These are phyloP conservation scores for Polyplosphaeria fusca DNA, from an alignment of 495 filamentous ascomycete genomes.

Conservation along the genomic window DNA sequence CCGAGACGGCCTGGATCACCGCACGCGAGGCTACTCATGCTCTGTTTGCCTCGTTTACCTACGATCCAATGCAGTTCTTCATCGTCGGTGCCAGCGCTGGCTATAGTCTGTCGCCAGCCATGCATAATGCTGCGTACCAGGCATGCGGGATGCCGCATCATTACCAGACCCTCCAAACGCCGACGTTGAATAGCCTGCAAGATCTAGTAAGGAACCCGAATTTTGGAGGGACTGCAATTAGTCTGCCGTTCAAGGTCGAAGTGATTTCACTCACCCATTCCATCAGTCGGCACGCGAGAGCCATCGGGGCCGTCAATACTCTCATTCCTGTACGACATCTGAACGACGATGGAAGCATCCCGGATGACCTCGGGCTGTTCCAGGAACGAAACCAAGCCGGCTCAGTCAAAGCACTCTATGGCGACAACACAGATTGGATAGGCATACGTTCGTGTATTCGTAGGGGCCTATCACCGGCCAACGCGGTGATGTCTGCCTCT, in stretches of 20 bases:
- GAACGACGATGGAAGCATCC: conserved; percentile 56
- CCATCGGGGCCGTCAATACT: conserved; percentile 79
- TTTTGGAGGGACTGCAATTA: conserved; percentile 71
- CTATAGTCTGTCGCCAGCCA: conserved; percentile 73
- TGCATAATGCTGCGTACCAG: conserved; percentile 73
- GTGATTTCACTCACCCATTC: conserved; percentile 65
- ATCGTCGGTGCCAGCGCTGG: conserved; percentile 69
- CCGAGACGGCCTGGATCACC: conserved; percentile 45
- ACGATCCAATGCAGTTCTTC: conserved; percentile 71
- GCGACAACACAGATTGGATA: conserved; percentile 84
- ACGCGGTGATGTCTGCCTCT: conserved; percentile 67
- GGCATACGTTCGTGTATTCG: conserved; percentile 67
- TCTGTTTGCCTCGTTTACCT: conserved; percentile 53
- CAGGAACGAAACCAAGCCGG: conserved; percentile 66
- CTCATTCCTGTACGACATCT: conserved; percentile 68
- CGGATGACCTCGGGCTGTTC: conserved; percentile 60
- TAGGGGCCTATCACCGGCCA: conserved; percentile 73
- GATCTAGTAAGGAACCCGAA: conserved; percentile 58
- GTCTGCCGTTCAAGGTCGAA: conserved; percentile 73
- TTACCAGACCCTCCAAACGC: conserved; percentile 62
- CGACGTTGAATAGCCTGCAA: conserved; percentile 62
- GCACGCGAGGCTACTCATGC: conserved; percentile 56
- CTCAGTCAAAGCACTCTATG: conserved; percentile 64
- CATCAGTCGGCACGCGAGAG: conserved; percentile 70
- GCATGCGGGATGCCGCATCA: conserved; percentile 70